phyloP scores from a whole-genome alignment of 2,329 filamentous ascomycete species.

The Xylariaceae sp. region DNA sequence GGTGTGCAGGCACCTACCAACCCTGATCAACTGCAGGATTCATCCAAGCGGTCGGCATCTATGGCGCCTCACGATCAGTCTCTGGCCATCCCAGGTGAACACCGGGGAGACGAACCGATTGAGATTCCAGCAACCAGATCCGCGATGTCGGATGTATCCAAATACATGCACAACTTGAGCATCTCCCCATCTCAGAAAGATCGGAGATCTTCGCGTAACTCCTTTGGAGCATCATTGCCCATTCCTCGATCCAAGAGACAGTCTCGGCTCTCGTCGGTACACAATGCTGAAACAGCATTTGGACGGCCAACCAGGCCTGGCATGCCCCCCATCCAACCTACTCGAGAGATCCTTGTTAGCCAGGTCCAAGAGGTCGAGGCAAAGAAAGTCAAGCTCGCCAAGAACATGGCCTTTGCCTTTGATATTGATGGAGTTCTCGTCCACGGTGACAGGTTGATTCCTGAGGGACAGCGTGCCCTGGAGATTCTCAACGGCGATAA shows the following conservation, averaged over 20 bases:
- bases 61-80: constrained; percentile 14
- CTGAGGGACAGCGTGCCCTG: constrained; percentile 61
- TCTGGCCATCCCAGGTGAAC: constrained; percentile 39
- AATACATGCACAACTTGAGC: constrained; percentile 71
- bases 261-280: constrained; percentile 62
- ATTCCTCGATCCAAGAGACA: constrained; percentile 68
- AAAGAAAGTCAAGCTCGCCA: constrained; percentile 64
- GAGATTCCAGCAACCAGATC: constrained; percentile 68
- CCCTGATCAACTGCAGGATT: constrained; percentile 14
- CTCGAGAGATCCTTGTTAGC: constrained; percentile 64
- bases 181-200: constrained; percentile 64
- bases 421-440: constrained; percentile 76
- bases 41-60: constrained; percentile 4
- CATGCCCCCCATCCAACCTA: constrained; percentile 56
- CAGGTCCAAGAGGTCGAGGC: constrained; percentile 65
- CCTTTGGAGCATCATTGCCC: constrained; percentile 67
- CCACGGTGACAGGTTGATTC: constrained; percentile 67
- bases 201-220: constrained; percentile 68
- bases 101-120: constrained; percentile 49
- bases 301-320: constrained; percentile 46
- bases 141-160: constrained; percentile 62
- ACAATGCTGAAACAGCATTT: constrained; percentile 39
- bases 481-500: constrained; percentile 73
- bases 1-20: constrained; percentile 34
- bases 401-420: constrained; percentile 80